These are phyloP conservation scores for Mycena sanguinolenta DNA, from an alignment of 768 basidiomycete genomes.

Conservation along the genomic window DNA sequence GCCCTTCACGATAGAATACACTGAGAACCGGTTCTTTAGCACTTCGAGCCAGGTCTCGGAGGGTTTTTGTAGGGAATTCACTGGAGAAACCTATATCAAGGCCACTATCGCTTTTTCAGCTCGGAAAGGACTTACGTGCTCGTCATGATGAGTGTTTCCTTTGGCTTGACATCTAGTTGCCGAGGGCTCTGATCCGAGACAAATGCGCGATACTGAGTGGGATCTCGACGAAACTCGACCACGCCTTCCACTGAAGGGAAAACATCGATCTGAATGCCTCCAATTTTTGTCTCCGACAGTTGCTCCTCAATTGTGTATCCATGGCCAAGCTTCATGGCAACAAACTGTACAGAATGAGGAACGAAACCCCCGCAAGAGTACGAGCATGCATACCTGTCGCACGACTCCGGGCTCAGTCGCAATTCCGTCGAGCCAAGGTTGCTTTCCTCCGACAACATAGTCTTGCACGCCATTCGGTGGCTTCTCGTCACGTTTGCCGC, in stretches of 20 bases:
- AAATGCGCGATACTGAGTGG: background rate
- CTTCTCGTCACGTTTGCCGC: background rate
- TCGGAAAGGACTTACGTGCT: background rate
- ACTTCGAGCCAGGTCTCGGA: background rate
- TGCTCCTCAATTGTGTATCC: slow-evolving; percentile 13
- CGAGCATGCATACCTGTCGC: background rate
- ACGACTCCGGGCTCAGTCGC: slow-evolving; percentile 2
- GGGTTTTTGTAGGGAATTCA: background rate
- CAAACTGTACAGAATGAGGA: background rate
- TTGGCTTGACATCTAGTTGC: background rate
- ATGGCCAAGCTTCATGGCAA: slow-evolving; percentile 9
- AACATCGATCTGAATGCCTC: slow-evolving; percentile 15
- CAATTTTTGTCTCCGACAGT: background rate
- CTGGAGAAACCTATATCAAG: background rate
- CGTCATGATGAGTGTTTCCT: background rate
- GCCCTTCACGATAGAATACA: background rate
- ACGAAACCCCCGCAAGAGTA: background rate
- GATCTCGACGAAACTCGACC: background rate
- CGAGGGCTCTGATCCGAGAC: slow-evolving; percentile 5
- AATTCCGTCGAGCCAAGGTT: slow-evolving; percentile 11
- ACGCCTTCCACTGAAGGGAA: background rate
- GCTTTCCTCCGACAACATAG: slow-evolving; percentile 12
- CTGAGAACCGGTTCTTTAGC: background rate
- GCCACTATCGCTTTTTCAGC: background rate
- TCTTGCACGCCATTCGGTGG: slow-evolving; percentile 12